These are phyloP conservation scores for Lagerstroemia speciosa DNA, from an alignment of 345 rosid species.

Conservation along the genomic window DNA sequence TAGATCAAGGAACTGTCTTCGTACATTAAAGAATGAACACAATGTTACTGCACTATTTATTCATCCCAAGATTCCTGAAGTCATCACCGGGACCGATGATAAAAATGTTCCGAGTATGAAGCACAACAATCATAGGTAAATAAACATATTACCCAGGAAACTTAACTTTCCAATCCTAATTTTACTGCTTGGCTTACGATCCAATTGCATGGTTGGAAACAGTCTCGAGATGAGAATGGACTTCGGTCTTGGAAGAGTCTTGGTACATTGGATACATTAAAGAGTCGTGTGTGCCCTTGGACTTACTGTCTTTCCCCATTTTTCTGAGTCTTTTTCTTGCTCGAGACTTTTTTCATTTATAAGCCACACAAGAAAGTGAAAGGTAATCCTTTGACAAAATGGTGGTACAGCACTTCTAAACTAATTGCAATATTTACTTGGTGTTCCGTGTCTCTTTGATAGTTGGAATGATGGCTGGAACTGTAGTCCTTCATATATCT, in stretches of 20 bases:
- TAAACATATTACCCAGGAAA: too few species aligned
- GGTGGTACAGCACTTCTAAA: too few species aligned
- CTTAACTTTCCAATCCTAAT: background rate
- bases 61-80: constrained; percentile 46
- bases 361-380: too few species aligned
- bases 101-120: constrained; percentile 47
- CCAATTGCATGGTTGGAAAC: constrained; percentile 11
- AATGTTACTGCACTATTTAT: constrained; percentile 47
- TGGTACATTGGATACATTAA: constrained; percentile 86
- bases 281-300: too few species aligned
- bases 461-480: too few species aligned
- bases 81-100: constrained; percentile 49
- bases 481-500: too few species aligned
- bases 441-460: too few species aligned
- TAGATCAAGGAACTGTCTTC: constrained; percentile 43
- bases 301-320: too few species aligned
- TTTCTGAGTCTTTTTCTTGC: too few species aligned
- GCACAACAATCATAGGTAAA: constrained; percentile 31
- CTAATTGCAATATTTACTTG: too few species aligned
- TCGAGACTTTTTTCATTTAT: too few species aligned
- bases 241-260: constrained; percentile 91
- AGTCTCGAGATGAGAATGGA: constrained; percentile 81
- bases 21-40: constrained; percentile 38
- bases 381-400: too few species aligned
- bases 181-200: background rate